These are phyloP conservation scores for Ziziphus jujuba DNA, from an alignment of 306 rosid species.

Conservation along the genomic window DNA sequence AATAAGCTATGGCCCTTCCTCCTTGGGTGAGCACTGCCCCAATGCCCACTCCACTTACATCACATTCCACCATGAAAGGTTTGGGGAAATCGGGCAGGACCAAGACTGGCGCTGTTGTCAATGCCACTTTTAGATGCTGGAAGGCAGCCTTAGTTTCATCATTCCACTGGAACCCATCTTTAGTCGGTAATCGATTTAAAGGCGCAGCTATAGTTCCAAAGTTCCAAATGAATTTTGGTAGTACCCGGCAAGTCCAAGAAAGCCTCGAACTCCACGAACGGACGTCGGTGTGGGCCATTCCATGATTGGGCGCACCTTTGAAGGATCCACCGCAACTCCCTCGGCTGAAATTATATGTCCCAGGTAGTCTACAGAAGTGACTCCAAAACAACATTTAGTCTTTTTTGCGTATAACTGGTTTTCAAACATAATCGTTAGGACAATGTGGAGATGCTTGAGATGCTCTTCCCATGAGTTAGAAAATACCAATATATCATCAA, in stretches of 20 bases:
- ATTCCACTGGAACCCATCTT: background rate
- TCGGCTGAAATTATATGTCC: background rate
- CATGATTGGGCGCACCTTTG: background rate
- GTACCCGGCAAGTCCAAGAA: background rate
- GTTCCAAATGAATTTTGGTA: background rate
- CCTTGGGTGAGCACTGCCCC: background rate
- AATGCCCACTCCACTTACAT: background rate
- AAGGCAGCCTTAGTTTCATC: background rate
- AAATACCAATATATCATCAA: conserved; percentile 1
- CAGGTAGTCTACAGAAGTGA: no score
- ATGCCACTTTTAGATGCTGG: background rate
- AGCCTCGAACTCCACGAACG: no score
- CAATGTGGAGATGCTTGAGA: rapidly evolving
- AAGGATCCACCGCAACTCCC: background rate
- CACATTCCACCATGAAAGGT: background rate
- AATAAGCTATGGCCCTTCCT: background rate
- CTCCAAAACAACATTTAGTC: background rate
- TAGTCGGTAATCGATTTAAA: background rate
- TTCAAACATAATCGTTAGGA: background rate
- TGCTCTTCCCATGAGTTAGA: background rate
- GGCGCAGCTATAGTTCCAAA: background rate
- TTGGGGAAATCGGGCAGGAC: background rate
- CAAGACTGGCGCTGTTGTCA: background rate
- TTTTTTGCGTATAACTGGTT: background rate
- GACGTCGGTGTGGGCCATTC: background rate